Conservation (phyloP, 768 basidiomycete genomes). For the Cystobasidium ongulense region DNA sequence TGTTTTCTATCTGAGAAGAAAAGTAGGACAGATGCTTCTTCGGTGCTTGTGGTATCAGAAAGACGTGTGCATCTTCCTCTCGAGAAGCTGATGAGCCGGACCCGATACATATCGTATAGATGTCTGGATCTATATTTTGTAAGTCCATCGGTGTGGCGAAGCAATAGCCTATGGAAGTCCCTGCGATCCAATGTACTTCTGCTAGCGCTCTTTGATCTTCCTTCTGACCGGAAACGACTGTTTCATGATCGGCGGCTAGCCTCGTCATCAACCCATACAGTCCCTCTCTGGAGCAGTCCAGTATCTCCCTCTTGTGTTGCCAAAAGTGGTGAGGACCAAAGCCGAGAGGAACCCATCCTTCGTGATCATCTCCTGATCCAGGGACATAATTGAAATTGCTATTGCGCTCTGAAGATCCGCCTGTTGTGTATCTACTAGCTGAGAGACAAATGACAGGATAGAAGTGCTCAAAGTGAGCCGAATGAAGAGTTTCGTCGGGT, state of each 20-base stretch:
- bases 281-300: constrained; percentile 51
- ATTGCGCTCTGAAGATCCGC: constrained; percentile 53
- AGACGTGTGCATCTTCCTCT: not conserved
- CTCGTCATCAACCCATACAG: constrained; percentile 46
- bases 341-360: constrained; percentile 29
- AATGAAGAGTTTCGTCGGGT: constrained; percentile 41
- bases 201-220: no score
- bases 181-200: not conserved
- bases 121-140: not conserved
- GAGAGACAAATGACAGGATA: constrained; percentile 74
- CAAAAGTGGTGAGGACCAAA: constrained; percentile 47
- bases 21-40: not conserved
- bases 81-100: not conserved
- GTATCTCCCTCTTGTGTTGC: constrained; percentile 52
- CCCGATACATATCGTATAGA: not conserved
- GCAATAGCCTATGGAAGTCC: not conserved
- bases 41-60: not conserved
- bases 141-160: not conserved
- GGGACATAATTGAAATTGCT: constrained; percentile 79
- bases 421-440: constrained; percentile 62
- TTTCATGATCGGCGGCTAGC: constrained; percentile 46
- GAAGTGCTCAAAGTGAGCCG: constrained; percentile 46
- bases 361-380: constrained; percentile 77
- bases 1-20: not conserved
- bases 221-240: no score